Base-by-base conservation (phyloP, 305 asterid species). In the Fraxinus greggii region DNA sequence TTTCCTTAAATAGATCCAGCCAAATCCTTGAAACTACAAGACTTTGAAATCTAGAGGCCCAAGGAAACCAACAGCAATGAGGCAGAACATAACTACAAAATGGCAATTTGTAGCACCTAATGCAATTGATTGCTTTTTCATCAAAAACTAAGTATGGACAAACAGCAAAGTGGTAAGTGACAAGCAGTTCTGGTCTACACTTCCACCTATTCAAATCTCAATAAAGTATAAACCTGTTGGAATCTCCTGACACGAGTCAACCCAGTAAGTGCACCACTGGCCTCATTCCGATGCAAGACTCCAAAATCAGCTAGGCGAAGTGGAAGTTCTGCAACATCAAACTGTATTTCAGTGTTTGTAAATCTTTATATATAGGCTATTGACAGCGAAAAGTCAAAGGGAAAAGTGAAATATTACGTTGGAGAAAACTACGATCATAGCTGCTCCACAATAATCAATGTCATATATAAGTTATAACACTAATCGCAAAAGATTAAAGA, bases 181-280 rank as follows among this genome's bases (percentile, higher is more conserved):
- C 45, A 59, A 78, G 9, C 32, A 72, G 59, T 65, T 83, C 63
- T 73, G 42, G 35, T 78, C 40, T 45, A 77, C 26, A 72, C 67
- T 77, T 75, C 75, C 65, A 5, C n/a, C 33, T 70, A 23, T 65
- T 70, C 72, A 8, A 12, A n/a, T 7, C 40, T 72, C 1, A 21
- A 23, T 67, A 38, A 17, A 32, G 33, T 65, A 45, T 69, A 75
- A 89, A 96, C 99, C 99, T 94, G 99, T 91, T 93, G 99, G 83
- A 93, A 97, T 86, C 98, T 89, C 90, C 99, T 91, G 69, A 94
- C 98, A 76, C 98, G 99, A 48, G 97, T 97, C 87, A 97, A 85
- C 56, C 98, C 99, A 56, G 98, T 93, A 83, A 97, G 97, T 82
- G 99, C 99, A 78, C 98, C 99, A 84, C 98, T 96, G 83, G 95